These are phyloP conservation scores for Xylariaceae sp. DNA, from an alignment of 2,329 filamentous ascomycete species.

Conservation along the genomic window DNA sequence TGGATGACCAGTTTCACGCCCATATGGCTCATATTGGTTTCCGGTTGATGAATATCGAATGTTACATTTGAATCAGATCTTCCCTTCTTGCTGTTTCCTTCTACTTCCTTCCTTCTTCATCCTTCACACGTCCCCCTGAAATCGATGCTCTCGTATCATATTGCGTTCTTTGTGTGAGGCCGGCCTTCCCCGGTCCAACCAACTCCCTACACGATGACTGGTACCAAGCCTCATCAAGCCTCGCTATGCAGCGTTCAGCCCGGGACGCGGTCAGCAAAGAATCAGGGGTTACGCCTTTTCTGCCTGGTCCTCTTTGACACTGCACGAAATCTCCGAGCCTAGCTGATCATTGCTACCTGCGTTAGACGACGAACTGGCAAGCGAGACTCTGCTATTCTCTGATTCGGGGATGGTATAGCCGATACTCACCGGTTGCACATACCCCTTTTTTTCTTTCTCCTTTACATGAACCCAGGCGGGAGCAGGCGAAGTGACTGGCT, in stretches of 20 bases:
- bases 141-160: constrained; percentile 13
- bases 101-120: not conserved
- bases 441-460: not conserved
- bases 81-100: not conserved
- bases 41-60: constrained; percentile 5
- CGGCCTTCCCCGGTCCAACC: constrained; percentile 14
- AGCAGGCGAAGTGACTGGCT: not conserved
- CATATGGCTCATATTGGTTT: not conserved
- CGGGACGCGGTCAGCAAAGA: constrained; percentile 3
- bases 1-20: not conserved
- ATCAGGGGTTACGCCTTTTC: not conserved
- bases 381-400: not conserved
- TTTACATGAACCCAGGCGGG: not conserved
- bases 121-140: not conserved
- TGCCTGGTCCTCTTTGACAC: not conserved
- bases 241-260: constrained; percentile 6
- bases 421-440: constrained; percentile 7
- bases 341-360: not conserved
- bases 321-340: not conserved
- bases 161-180: constrained; percentile 11
- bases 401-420: not conserved
- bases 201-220: constrained; percentile 17
- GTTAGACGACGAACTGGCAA: not conserved
- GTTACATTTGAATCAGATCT: constrained; percentile 5
- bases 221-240: constrained; percentile 14